Evolutionary conservation across 495 filamentous ascomycete genomes (phyloP).

Genomic region (Talaromyces adpressus): DNA sequence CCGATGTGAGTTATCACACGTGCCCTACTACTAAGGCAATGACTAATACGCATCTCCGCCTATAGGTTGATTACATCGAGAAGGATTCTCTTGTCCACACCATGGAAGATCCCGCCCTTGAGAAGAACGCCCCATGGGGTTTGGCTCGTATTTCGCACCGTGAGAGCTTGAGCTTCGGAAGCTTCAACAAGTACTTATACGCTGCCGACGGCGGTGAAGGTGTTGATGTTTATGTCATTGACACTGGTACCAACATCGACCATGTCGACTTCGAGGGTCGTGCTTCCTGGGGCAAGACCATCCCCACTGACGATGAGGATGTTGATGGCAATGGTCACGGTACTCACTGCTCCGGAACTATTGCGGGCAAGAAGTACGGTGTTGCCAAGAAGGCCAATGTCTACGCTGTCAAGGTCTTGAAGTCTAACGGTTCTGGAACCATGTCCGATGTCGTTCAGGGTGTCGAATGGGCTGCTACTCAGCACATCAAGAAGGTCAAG

Average conservation of each 20-base stretch:
- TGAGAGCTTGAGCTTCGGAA: slow-evolving; percentile 73
- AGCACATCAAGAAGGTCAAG: slow-evolving; percentile 66
- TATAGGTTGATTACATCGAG: slow-evolving; percentile 93
- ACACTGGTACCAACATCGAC: slow-evolving; percentile 88
- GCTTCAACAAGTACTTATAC: slow-evolving; percentile 97
- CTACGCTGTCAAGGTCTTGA: slow-evolving; percentile 95
- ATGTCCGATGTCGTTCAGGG: slow-evolving; percentile 99
- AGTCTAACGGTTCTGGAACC: slow-evolving; percentile 93
- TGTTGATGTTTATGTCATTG: slow-evolving; percentile 98
- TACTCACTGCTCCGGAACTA: slow-evolving; percentile 97
- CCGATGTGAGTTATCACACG: slow-evolving; percentile 71
- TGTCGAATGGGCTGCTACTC: slow-evolving; percentile 87
- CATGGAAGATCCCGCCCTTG: slow-evolving; percentile 51
- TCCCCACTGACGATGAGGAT: slow-evolving; percentile 77
- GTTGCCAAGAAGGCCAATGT: slow-evolving; percentile 98
- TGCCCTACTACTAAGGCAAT: background rate
- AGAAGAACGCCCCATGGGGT: slow-evolving; percentile 97
- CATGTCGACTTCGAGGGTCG: slow-evolving; percentile 98
- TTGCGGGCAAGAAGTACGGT: slow-evolving; percentile 97
- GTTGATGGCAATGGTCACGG: slow-evolving; percentile 97
- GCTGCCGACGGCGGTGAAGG: slow-evolving; percentile 88
- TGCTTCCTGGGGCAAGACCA: slow-evolving; percentile 93
- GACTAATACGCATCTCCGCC: slow-evolving; percentile 9
- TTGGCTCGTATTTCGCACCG: slow-evolving; percentile 96
- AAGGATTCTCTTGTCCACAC: slow-evolving; percentile 86